Evolutionary conservation across 2,329 filamentous ascomycete species (phyloP).

Genomic region (Setomelanomma holmii): DNA sequence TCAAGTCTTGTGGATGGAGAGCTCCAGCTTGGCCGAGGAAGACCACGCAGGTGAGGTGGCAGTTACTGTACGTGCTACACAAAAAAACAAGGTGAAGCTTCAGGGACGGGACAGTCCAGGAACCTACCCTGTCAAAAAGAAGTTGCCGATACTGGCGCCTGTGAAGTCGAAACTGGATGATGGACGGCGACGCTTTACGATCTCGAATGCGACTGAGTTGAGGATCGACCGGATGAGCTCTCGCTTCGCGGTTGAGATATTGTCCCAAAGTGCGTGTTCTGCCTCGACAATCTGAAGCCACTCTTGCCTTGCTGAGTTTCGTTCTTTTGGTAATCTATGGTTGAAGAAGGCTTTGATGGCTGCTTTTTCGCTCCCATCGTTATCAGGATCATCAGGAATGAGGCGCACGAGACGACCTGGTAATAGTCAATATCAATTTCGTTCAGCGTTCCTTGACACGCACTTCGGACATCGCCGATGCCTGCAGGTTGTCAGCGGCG

Average conservation of each 20-base stretch:
- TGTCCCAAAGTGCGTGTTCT: constrained; percentile 75
- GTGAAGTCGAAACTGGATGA: constrained; percentile 58
- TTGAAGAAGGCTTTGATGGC: constrained; percentile 89
- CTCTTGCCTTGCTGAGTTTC: constrained; percentile 70
- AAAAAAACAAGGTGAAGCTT: too few relatives aligned
- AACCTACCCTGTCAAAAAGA: constrained; percentile 59
- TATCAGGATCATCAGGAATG: constrained; percentile 71
- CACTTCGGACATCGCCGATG: constrained; percentile 79
- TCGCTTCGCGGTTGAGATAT: constrained; percentile 58
- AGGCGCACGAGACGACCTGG: constrained; percentile 85
- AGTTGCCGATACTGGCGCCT: constrained; percentile 58
- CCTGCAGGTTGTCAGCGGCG: constrained; percentile 38
- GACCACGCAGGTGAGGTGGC: background rate
- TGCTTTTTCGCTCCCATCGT: constrained; percentile 61
- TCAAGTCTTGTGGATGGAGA: too few relatives aligned
- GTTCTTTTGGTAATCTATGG: constrained; percentile 74
- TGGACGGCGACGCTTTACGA: constrained; percentile 56
- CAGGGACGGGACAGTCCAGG: background rate
- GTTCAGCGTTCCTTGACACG: constrained; percentile 40
- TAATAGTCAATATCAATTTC: constrained; percentile 2
- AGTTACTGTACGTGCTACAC: background rate
- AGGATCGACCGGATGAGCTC: constrained; percentile 60
- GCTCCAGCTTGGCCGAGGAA: too few relatives aligned
- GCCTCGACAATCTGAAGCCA: constrained; percentile 92
- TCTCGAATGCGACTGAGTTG: constrained; percentile 58